Base-by-base conservation (phyloP, 306 rosid species). In the Cyamopsis tetragonoloba region DNA sequence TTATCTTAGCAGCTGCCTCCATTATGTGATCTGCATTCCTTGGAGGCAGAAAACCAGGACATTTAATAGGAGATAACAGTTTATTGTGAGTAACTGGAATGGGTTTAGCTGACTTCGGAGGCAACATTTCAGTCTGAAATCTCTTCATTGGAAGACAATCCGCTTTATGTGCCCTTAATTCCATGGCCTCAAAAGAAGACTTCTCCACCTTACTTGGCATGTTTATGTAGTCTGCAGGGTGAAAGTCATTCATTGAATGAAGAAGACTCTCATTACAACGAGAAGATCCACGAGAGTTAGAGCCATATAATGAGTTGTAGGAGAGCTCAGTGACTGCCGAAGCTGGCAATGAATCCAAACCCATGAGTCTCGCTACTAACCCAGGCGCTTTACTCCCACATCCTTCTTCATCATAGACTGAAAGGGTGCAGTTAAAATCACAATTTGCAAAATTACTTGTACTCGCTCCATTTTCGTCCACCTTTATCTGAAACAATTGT, bases 1-100 rank as follows among this genome's bases (percentile, higher is more conserved):
- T 83, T 69, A 95, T 88, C 85, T 86, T 95, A 28, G 97, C 84
- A 72, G 96, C 96, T 17, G 92, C 97, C 71, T 90, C 99, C 91
- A 95, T 82, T 46, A 88, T 58, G 12, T 95, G 84, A 53, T 81
- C 82, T 2, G 76, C 83, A 81, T 79, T 82, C 66, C 77, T 88
- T 13, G 83, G 70, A 5, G 82, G 81, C 61, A 80, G 72, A 59
- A 80, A 85, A 67, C 88, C 95, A 44, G 87, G 87, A 73, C 77
- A 80, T 72, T 83, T 90, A 65, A 90, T 86, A 67, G 96, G 97
- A 41, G 99, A 95, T 84, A 90, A 72, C 44, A 90, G 77, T 78
- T 83, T 90, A 55, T 90, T 92, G 77, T 86, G 90, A 54, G 99
- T 80, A 68, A 90, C 74, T 62, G 95, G 87, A 69, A 90, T 83